A percentile compares a stretch with the other conserved stretches of the same genome.
Conservation (phyloP, 2,329 filamentous ascomycete genomes). For the Botryotinia convoluta region DNA sequence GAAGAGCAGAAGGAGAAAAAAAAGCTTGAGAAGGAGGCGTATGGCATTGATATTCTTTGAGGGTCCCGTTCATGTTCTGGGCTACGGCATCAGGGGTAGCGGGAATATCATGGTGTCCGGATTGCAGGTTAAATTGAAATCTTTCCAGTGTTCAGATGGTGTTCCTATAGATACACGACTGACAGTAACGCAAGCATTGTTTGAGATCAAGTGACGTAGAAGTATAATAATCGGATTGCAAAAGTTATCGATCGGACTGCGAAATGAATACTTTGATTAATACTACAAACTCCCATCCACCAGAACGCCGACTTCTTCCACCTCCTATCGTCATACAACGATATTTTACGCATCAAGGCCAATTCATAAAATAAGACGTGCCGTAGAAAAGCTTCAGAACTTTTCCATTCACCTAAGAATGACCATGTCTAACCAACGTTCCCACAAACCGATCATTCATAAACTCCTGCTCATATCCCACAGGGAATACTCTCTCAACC, state of each 20-base stretch:
- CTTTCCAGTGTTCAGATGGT: background rate
- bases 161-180: background rate
- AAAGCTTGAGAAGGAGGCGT: background rate
- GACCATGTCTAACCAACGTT: slow-evolving; percentile 13
- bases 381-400: background rate
- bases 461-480: slow-evolving; percentile 17
- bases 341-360: background rate
- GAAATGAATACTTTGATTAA: background rate
- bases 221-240: background rate
- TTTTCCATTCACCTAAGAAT: background rate
- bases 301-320: background rate
- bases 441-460: slow-evolving; percentile 21
- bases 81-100: background rate
- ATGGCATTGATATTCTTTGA: background rate
- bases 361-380: too few species aligned
- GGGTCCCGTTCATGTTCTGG: background rate
- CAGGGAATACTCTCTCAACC: slow-evolving; percentile 12
- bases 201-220: background rate
- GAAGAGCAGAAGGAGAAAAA: background rate
- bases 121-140: background rate
- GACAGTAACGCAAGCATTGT: background rate
- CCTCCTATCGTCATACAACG: background rate
- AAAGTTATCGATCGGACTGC: background rate
- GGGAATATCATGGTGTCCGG: background rate
- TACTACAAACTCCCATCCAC: background rate